Evolutionary conservation across 495 filamentous ascomycete genomes (phyloP).

Genomic region (Penicilliopsis zonata): DNA sequence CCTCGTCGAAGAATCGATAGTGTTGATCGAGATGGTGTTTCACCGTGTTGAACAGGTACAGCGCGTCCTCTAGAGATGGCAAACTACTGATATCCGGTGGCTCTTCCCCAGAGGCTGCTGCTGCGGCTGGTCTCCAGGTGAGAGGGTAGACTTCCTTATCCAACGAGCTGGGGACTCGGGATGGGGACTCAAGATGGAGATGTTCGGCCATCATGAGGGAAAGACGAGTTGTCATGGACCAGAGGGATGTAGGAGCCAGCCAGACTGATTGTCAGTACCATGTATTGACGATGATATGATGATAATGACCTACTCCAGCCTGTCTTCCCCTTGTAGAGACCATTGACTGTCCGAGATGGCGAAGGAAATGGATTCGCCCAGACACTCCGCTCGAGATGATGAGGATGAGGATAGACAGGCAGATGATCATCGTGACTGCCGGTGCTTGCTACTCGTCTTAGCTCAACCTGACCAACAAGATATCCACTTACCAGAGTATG

Average conservation of each 20-base stretch:
- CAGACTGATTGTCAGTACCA: constrained; percentile 11
- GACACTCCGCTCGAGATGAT: constrained; percentile 7
- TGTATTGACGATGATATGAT: not conserved
- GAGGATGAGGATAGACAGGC: too few species aligned
- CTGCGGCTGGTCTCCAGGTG: constrained; percentile 11
- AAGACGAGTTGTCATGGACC: constrained; percentile 19
- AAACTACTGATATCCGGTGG: constrained; percentile 15
- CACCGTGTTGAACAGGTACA: constrained; percentile 23
- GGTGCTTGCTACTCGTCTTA: too few species aligned
- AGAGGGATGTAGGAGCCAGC: constrained; percentile 18
- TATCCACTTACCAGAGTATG: too few species aligned
- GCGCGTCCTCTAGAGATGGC: constrained; percentile 21
- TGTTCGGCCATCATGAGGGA: constrained; percentile 17
- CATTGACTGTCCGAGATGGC: constrained; percentile 9
- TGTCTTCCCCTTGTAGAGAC: constrained; percentile 6
- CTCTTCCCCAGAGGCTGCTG: too few species aligned
- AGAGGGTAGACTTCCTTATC: constrained; percentile 21
- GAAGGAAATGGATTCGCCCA: constrained; percentile 14
- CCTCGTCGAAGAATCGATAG: constrained; percentile 26
- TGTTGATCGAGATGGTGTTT: constrained; percentile 22
- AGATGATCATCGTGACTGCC: too few species aligned
- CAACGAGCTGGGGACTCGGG: constrained; percentile 7
- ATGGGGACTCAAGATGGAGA: constrained; percentile 5
- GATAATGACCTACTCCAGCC: constrained; percentile 21
- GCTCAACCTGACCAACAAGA: too few species aligned